These are phyloP conservation scores for Botrytis medusae DNA, from an alignment of 2,329 filamentous ascomycete species.

Conservation along the genomic window DNA sequence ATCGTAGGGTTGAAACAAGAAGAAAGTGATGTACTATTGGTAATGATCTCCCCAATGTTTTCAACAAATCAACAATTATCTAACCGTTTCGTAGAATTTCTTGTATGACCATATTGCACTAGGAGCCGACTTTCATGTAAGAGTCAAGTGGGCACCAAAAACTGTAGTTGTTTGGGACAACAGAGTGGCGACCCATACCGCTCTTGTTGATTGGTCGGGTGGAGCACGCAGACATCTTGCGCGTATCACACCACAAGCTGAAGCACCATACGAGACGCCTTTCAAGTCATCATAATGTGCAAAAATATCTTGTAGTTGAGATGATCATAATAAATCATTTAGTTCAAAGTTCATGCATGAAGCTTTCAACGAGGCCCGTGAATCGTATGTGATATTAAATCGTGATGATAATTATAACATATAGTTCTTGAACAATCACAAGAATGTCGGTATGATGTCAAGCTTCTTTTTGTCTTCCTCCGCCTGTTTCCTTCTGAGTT, in stretches of 20 bases:
- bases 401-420: not conserved
- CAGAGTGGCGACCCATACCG: constrained; percentile 74
- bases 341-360: not conserved
- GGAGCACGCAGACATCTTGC: constrained; percentile 78
- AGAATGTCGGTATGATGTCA: constrained; percentile 35
- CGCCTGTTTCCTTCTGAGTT: constrained; percentile 27
- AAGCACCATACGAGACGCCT: constrained; percentile 72
- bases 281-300: constrained; percentile 39
- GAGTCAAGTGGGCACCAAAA: constrained; percentile 75
- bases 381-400: not conserved
- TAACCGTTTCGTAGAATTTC: constrained; percentile 70
- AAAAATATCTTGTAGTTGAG: not conserved
- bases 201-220: constrained; percentile 77
- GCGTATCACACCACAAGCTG: constrained; percentile 79
- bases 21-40: constrained; percentile 72
- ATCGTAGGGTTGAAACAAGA: constrained; percentile 86
- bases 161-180: constrained; percentile 90
- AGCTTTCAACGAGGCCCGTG: not conserved
- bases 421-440: constrained; percentile 18
- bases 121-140: constrained; percentile 69
- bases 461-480: constrained; percentile 30
- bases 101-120: constrained; percentile 72
- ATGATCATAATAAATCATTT: not conserved
- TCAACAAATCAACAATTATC: not conserved
- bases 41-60: constrained; percentile 21